Conservation (phyloP, 805 yeast genomes). For the Saturnispora dispora region DNA sequence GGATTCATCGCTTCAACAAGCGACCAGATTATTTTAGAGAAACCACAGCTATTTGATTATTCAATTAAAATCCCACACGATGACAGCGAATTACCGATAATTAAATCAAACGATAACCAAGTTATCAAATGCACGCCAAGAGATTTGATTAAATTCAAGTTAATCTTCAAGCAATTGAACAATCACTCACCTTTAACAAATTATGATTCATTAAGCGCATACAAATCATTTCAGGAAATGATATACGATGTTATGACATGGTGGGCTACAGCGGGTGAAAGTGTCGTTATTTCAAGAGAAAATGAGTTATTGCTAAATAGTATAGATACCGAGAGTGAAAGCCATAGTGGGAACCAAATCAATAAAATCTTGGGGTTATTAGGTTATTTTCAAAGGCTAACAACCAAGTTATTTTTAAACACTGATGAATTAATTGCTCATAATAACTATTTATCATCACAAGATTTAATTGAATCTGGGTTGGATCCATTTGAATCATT, state of each 20-base stretch:
- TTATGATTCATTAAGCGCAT: constrained; percentile 13
- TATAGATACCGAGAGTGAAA: constrained; percentile 12
- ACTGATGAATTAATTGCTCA: constrained; percentile 30
- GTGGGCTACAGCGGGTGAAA: constrained; percentile 85
- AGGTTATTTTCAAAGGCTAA: constrained; percentile 45
- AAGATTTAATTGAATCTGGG: constrained; percentile 49
- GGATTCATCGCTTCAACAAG: constrained; percentile 55
- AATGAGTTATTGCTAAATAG: constrained; percentile 24
- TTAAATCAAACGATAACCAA: constrained; percentile 11
- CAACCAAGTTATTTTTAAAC: constrained; percentile 34
- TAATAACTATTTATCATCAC: constrained; percentile 10
- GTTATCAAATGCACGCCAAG: constrained; percentile 27
- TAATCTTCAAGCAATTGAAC: constrained; percentile 19
- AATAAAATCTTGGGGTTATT: constrained; percentile 28
- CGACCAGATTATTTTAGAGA: constrained; percentile 55
- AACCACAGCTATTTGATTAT: constrained; percentile 41
- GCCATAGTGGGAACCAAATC: constrained; percentile 16
- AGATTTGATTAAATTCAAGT: constrained; percentile 30
- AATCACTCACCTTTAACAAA: not conserved
- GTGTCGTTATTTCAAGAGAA: constrained; percentile 33
- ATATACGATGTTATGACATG: constrained; percentile 63
- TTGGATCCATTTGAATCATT: constrained; percentile 41
- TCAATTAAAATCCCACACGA: constrained; percentile 25
- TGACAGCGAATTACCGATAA: constrained; percentile 14
- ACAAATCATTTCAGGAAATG: constrained; percentile 20